Evolutionary conservation across 768 basidiomycete genomes (phyloP).

Genomic region (Pulveroboletus sp.): DNA sequence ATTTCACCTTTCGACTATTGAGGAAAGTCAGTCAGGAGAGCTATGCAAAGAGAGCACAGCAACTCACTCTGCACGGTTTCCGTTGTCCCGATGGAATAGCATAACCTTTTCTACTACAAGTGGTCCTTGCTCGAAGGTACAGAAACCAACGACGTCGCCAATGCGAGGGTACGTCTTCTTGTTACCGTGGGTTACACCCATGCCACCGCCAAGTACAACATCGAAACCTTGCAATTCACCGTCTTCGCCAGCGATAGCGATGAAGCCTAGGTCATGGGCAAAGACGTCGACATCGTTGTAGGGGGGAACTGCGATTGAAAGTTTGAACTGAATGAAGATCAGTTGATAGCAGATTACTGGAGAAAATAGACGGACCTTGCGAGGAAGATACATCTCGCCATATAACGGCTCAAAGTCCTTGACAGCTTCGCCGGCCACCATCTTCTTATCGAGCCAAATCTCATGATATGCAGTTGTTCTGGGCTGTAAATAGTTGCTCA

Average conservation of each 20-base stretch:
- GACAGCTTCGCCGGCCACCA: slow-evolving; percentile 89
- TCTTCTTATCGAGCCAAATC: slow-evolving; percentile 98
- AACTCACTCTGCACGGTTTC: slow-evolving; percentile 88
- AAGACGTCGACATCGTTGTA: slow-evolving; percentile 96
- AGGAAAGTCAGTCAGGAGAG: not conserved
- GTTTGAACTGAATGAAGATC: slow-evolving; percentile 70
- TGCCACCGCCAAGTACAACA: slow-evolving; percentile 90
- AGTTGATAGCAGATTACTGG: not conserved
- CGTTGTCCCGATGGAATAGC: slow-evolving; percentile 91
- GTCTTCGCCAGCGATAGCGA: slow-evolving; percentile 76
- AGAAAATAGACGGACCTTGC: slow-evolving; percentile 59
- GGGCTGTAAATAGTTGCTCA: slow-evolving; percentile 85
- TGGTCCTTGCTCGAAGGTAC: slow-evolving; percentile 79
- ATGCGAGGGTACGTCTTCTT: slow-evolving; percentile 97
- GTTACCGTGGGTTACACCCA: slow-evolving; percentile 99
- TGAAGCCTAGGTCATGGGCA: slow-evolving; percentile 94
- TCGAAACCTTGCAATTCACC: slow-evolving; percentile 90
- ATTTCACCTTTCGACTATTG: slow-evolving; percentile 50
- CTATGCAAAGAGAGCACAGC: not conserved
- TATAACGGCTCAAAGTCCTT: slow-evolving; percentile 97
- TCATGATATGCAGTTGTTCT: slow-evolving; percentile 94
- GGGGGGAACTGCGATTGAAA: slow-evolving; percentile 93
- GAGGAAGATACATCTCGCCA: slow-evolving; percentile 93
- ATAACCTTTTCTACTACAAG: slow-evolving; percentile 90
- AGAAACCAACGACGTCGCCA: slow-evolving; percentile 88